These are phyloP conservation scores for Thalassia testudinum DNA, from an alignment of 116 monocot genomes.

Conservation along the genomic window DNA sequence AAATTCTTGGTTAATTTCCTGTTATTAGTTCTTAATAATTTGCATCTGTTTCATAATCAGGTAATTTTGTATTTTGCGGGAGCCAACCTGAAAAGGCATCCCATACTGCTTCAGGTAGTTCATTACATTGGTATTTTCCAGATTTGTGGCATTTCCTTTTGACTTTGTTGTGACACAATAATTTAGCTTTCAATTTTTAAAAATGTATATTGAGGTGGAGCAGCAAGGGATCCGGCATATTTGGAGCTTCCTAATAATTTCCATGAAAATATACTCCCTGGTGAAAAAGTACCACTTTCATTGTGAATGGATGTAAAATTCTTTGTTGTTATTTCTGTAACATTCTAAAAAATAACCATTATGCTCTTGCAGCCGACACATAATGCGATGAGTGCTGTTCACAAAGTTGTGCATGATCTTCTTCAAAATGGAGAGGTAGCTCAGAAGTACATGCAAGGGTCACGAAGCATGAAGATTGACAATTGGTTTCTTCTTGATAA, in stretches of 20 bases:
- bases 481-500: conserved; percentile 68
- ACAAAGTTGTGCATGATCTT: conserved; percentile 51
- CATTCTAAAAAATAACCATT: background rate
- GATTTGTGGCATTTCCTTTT: background rate
- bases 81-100: background rate
- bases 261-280: conserved; percentile 15
- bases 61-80: conserved; percentile 6
- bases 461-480: conserved; percentile 41
- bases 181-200: background rate
- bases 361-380: conserved; percentile 17
- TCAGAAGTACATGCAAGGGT: conserved; percentile 33
- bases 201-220: conserved; percentile 7
- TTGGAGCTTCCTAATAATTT: conserved; percentile 10
- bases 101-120: background rate
- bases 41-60: background rate
- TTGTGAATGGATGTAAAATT: background rate
- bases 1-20: no score
- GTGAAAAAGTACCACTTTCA: conserved; percentile 1
- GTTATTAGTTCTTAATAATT: no score
- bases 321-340: background rate
- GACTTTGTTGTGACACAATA: conserved; percentile 1
- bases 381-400: conserved; percentile 20
- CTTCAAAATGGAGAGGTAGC: conserved; percentile 59
- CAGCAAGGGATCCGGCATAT: conserved; percentile 14
- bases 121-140: background rate